A percentile compares a stretch with the other conserved stretches of the same genome.
These are phyloP conservation scores for Fusarium sp. DNA, from an alignment of 2,329 filamentous ascomycete species.

Conservation along the genomic window DNA sequence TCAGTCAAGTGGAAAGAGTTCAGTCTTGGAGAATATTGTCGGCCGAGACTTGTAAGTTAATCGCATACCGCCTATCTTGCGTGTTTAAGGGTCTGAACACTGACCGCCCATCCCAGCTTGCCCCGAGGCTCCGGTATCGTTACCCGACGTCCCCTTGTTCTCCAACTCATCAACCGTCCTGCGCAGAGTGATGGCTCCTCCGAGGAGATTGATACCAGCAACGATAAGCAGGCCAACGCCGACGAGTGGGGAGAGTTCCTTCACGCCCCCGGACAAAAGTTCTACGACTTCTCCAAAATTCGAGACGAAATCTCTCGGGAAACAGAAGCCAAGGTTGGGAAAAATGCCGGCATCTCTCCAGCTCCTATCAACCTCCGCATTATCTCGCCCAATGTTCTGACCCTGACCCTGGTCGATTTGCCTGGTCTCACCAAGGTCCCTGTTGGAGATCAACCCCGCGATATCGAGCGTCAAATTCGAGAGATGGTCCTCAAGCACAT, in stretches of 20 bases:
- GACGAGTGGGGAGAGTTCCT: constrained; percentile 99
- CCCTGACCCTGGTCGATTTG: constrained; percentile 94
- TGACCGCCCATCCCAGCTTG: constrained; percentile 68
- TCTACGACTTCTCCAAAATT: constrained; percentile 98
- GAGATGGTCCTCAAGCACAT: constrained; percentile 99
- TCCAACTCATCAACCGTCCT: constrained; percentile 96
- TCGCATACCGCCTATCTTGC: constrained; percentile 25
- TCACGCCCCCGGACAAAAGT: constrained; percentile 97
- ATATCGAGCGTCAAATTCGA: constrained; percentile 95
- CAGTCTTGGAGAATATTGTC: constrained; percentile 98
- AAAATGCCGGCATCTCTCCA: constrained; percentile 95
- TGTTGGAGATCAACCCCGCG: constrained; percentile 93
- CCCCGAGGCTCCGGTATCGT: constrained; percentile 98
- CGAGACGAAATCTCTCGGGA: constrained; percentile 97
- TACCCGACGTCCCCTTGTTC: constrained; percentile 92
- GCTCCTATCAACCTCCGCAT: constrained; percentile 98
- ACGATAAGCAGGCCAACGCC: constrained; percentile 87
- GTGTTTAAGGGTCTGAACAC: constrained; percentile 16
- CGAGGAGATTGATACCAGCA: constrained; percentile 73
- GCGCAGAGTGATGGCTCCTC: constrained; percentile 80
- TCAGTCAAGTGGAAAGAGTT: constrained; percentile 99
- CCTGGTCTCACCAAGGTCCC: constrained; percentile 97
- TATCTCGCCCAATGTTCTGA: constrained; percentile 98
- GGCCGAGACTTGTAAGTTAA: constrained; percentile 93
- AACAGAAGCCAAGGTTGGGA: constrained; percentile 95